Conservation (phyloP, 352 stramenopile species). For the Pythium rhizo-oryzae region DNA sequence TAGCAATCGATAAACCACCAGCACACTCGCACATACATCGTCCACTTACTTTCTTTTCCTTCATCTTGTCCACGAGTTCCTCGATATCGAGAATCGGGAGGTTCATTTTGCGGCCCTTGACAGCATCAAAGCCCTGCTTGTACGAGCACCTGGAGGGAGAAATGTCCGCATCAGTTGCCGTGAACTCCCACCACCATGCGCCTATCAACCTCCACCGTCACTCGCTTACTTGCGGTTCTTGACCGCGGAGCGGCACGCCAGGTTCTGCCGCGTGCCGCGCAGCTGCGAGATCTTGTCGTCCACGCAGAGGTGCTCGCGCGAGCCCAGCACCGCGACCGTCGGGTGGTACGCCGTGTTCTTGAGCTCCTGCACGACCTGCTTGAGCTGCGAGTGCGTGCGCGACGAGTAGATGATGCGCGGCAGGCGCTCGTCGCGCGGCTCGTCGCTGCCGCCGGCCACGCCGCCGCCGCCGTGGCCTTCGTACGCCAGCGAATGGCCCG, state of each 20-base stretch:
- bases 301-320: slow-evolving; percentile 97
- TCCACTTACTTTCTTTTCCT: slow-evolving; percentile 60
- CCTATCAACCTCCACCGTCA: background rate
- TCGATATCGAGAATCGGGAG: slow-evolving; percentile 98
- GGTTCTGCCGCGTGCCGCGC: slow-evolving; percentile 84
- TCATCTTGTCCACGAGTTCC: slow-evolving; percentile 93
- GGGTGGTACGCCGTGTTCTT: slow-evolving; percentile 95
- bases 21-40: too few relatives aligned
- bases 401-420: slow-evolving; percentile 98
- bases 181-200: background rate
- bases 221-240: slow-evolving; percentile 77
- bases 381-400: slow-evolving; percentile 98
- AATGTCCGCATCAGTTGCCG: background rate
- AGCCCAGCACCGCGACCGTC: slow-evolving; percentile 90
- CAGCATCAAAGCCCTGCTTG: slow-evolving; percentile 78
- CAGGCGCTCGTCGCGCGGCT: slow-evolving; percentile 43
- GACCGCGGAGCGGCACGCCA: slow-evolving; percentile 85
- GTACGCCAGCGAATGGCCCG: slow-evolving; percentile 39
- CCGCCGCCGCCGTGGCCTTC: slow-evolving; percentile 38
- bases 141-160: slow-evolving; percentile 60
- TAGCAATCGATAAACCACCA: background rate
- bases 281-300: slow-evolving; percentile 93
- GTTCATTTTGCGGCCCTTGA: slow-evolving; percentile 49
- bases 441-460: slow-evolving; percentile 23
- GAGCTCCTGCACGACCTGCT: slow-evolving; percentile 96